These are phyloP conservation scores for Sporothrix brunneoviolacea DNA, from an alignment of 2,329 filamentous ascomycete species.

Conservation along the genomic window DNA sequence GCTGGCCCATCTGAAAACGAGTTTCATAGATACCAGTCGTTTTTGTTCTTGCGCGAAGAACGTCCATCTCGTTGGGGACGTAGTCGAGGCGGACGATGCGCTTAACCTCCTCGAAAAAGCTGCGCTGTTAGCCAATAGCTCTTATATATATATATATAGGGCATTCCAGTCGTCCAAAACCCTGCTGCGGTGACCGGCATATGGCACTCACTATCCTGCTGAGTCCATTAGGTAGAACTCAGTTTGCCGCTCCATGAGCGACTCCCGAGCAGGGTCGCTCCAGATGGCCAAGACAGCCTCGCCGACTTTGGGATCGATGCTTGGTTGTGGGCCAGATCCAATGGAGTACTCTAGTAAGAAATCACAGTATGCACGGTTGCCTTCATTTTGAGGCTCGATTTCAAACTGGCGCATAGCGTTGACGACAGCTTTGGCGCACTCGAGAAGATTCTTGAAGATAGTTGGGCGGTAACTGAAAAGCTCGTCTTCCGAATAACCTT, in stretches of 20 bases:
- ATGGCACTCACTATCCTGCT: slow-evolving; percentile 75
- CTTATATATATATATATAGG: too few species aligned
- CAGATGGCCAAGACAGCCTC: slow-evolving; percentile 80
- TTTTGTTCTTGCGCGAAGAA: slow-evolving; percentile 91
- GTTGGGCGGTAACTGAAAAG: slow-evolving; percentile 90
- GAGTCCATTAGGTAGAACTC: slow-evolving; percentile 99
- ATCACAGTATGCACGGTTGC: slow-evolving; percentile 66
- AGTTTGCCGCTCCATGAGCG: slow-evolving; percentile 85
- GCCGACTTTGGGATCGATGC: slow-evolving; percentile 74
- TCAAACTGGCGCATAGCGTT: slow-evolving; percentile 87
- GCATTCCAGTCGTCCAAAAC: too few species aligned
- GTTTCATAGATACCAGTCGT: slow-evolving; percentile 99
- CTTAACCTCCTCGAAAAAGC: slow-evolving; percentile 90
- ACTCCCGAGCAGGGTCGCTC: slow-evolving; percentile 78
- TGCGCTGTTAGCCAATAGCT: slow-evolving; percentile 37
- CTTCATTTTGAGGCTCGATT: slow-evolving; percentile 66
- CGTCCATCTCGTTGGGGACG: slow-evolving; percentile 88
- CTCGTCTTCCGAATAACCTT: slow-evolving; percentile 93
- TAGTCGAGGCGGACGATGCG: slow-evolving; percentile 82
- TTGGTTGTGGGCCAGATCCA: slow-evolving; percentile 80
- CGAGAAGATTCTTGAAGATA: slow-evolving; percentile 95
- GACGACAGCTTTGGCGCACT: slow-evolving; percentile 92
- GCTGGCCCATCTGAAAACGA: slow-evolving; percentile 93
- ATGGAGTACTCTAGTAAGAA: slow-evolving; percentile 84
- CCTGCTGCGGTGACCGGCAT: too few species aligned